phyloP scores from a whole-genome alignment of 2,329 filamentous ascomycete genomes.

The Aspergillus ruber region DNA sequence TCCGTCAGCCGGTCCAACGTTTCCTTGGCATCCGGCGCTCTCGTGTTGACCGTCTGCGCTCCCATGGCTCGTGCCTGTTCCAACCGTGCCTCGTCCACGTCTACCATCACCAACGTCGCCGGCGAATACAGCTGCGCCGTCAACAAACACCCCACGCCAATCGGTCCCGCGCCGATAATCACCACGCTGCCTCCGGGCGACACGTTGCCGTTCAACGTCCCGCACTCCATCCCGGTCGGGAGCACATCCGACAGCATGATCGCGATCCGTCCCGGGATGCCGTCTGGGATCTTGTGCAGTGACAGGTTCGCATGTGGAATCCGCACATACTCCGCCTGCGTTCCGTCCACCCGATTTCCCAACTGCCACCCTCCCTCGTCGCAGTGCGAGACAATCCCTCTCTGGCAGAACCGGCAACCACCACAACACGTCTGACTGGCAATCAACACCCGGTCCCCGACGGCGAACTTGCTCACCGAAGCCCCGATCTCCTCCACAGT shows the following conservation, averaged over 20 bases:
- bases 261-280: conserved; percentile 30
- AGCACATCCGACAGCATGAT: conserved; percentile 45
- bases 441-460: conserved; percentile 49
- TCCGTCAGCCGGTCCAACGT: conserved; percentile 39
- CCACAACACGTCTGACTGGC: conserved; percentile 48
- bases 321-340: conserved; percentile 51
- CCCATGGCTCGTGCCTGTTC: conserved; percentile 43
- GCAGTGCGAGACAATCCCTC: conserved; percentile 51
- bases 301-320: conserved; percentile 45
- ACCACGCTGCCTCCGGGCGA: conserved; percentile 45
- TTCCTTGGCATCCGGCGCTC: conserved; percentile 30
- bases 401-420: conserved; percentile 47
- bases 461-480: conserved; percentile 41
- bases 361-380: conserved; percentile 50
- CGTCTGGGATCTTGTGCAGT: conserved; percentile 38
- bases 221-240: conserved; percentile 48
- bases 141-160: conserved; percentile 46
- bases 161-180: conserved; percentile 48
- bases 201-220: conserved; percentile 46
- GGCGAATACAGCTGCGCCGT: conserved; percentile 50
- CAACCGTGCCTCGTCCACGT: conserved; percentile 43
- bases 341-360: conserved; percentile 49
- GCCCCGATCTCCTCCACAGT: conserved; percentile 41
- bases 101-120: conserved; percentile 43
- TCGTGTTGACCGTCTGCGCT: conserved; percentile 32